Base-by-base conservation (phyloP, 179 eudicot species). In the Carnegiea gigantea region DNA sequence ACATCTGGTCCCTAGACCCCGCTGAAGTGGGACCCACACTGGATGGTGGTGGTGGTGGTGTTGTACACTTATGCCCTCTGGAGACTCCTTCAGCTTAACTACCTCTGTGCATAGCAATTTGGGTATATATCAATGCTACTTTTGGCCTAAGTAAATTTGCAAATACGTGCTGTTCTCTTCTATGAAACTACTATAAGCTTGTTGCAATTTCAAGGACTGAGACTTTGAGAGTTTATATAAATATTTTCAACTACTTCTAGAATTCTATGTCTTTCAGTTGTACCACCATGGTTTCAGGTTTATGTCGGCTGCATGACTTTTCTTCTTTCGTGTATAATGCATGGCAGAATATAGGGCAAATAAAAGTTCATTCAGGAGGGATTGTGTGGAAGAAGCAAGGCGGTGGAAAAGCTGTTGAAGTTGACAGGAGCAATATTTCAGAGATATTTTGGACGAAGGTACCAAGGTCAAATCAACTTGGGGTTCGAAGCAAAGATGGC, bases 311-410 rank as follows among this genome's bases (percentile, higher is more conserved):
- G 8, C 11, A 62, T 62, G 28, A 23, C 68, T 79, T 36, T 43
- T 73, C 71, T 30, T 64, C n/a, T 83, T 53, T 73, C 18, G 24
- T 38, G 48, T 79, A 21, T 21, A 0, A 67, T 28, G 20, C 26
- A 12, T 67, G 87, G 86, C 93, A 96, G 99, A 96, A 91, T 80
- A 90, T 86, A 49, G 98, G 99, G 76, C 97, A 94, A 83, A 87
- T 96, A 57, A 89, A 86, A 85, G 90, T 96, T 77, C 89, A 93
- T 82, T 78, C 98, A 1, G 92, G 92, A 5, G 99, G 96, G 79
- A 82, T 96, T 33, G 38, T 88, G 77, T 96, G 99, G 99, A 96
- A 92, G 92, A 96, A 94, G 88, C 91, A 87, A 83, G 99, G 98
- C 5, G 98, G 99, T 68, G 98, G 98, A 13, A 96, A 93, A 88